These are phyloP conservation scores for Candida stauntonica DNA, from an alignment of 805 yeast species.

Conservation along the genomic window DNA sequence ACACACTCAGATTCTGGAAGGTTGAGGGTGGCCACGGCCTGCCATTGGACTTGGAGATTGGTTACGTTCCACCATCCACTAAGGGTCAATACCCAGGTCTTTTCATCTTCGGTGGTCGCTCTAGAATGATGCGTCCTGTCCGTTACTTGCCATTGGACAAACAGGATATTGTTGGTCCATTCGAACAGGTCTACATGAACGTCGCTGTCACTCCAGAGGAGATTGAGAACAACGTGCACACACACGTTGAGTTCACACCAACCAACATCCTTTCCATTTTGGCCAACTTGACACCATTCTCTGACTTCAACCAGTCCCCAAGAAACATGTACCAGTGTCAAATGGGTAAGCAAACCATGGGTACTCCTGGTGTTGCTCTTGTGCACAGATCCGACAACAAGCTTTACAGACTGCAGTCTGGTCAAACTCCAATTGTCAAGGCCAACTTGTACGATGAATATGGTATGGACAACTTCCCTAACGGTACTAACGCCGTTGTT, in stretches of 20 bases:
- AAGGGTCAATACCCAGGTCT: slow-evolving; percentile 98
- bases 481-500: slow-evolving; percentile 97
- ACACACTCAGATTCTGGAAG: slow-evolving; percentile 89
- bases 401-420: slow-evolving; percentile 85
- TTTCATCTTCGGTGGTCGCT: slow-evolving; percentile 83
- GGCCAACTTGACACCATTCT: slow-evolving; percentile 96
- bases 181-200: slow-evolving; percentile 96
- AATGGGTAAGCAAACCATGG: slow-evolving; percentile 99
- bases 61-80: slow-evolving; percentile 92
- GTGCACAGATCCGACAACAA: slow-evolving; percentile 92
- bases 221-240: slow-evolving; percentile 72
- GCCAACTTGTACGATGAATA: slow-evolving; percentile 92
- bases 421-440: slow-evolving; percentile 96
- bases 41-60: slow-evolving; percentile 86
- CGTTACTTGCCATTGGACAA: slow-evolving; percentile 82
- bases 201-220: slow-evolving; percentile 93
- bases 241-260: slow-evolving; percentile 93
- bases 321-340: slow-evolving; percentile 99
- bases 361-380: slow-evolving; percentile 97
- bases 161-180: slow-evolving; percentile 90
- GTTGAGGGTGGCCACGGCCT: slow-evolving; percentile 74
- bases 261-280: slow-evolving; percentile 90
- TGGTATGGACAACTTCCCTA: slow-evolving; percentile 98
- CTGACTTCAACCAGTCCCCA: slow-evolving; percentile 98
- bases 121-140: slow-evolving; percentile 96